Evolutionary conservation across 2,329 filamentous ascomycete species (phyloP), one percentile per base, ranked within the genome.

Genomic region (Zasmidium cellare): DNA sequence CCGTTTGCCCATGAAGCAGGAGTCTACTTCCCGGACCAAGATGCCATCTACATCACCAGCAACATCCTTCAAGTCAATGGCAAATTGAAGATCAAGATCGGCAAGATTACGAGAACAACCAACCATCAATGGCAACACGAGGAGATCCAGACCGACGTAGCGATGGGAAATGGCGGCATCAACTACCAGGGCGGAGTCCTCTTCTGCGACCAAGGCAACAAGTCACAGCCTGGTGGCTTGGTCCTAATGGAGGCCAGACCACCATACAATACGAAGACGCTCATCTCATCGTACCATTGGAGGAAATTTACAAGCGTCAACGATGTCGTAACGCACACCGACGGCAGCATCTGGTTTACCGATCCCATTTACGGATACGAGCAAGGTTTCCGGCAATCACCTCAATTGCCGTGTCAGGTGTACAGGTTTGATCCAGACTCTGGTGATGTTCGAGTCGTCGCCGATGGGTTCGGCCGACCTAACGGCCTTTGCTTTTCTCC

Each of bases 331-430:
- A 67, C 84, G 77, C 83, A 25, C 68, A 71, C 11, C 16, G 85
- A 80, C 56, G 77, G 78, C n/a, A 79, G 84, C 23, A 73, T 87
- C n/a, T 88, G 85, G 74, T 87, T 88, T 65, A 87, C 84, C 1
- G 85, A 88, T 57, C 80, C 82, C 0, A 76, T 80, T 7, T 87
- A 87, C 62, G 85, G 83, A 2, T 82, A 77, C 59, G 75, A 82
- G 45, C 84, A 87, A 65, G 76, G 82, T 22, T 86, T 87, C 64
- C 77, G 84, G 0, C 80, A 80, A 0, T 62, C 69, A 5, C 84
- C 84, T 0, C 79, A 78, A 0, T 67, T 86, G 11, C 81, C 76
- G 3, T 82, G 80, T 57, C 84, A 87, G 65, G 82, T 87, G 0
- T 64, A 61, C 35, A 78, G 83, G 1, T 80, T 81, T 47, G 78